Evolutionary conservation across 768 basidiomycete species (phyloP).

Genomic region (Tricholoma flavovirens): DNA sequence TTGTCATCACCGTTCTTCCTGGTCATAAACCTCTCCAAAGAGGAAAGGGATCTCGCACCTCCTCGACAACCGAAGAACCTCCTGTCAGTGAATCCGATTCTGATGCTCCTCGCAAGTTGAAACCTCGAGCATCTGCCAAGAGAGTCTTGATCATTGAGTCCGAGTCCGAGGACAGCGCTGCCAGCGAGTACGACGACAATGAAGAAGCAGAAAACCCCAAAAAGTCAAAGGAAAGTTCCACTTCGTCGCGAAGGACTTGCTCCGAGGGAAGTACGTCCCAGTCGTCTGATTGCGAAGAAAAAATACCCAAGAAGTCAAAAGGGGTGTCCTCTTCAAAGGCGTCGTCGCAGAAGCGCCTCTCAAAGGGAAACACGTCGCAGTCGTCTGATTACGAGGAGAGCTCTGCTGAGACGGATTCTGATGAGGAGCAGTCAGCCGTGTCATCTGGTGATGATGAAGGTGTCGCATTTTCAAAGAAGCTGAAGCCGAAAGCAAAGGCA

Average conservation of each 20-base stretch:
- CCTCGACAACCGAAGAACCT: slow-evolving; percentile 30
- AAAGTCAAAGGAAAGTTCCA: slow-evolving; percentile 18
- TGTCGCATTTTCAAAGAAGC: slow-evolving; percentile 10
- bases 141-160: slow-evolving; percentile 48
- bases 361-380: slow-evolving; percentile 19
- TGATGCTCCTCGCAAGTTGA: slow-evolving; percentile 30
- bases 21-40: slow-evolving; percentile 13
- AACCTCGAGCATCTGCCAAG: slow-evolving; percentile 34
- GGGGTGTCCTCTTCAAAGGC: slow-evolving; percentile 15
- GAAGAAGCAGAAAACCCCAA: slow-evolving; percentile 26
- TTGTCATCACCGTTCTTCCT: slow-evolving; percentile 40
- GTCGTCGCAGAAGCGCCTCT: slow-evolving; percentile 16
- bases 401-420: slow-evolving; percentile 27
- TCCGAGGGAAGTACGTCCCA: slow-evolving; percentile 19
- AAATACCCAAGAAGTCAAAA: slow-evolving; percentile 20
- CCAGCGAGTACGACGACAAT: slow-evolving; percentile 53
- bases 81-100: slow-evolving; percentile 34
- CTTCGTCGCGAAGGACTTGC: slow-evolving; percentile 14
- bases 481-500: slow-evolving; percentile 25
- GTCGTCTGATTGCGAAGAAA: slow-evolving; percentile 37
- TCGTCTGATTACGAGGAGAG: slow-evolving; percentile 40
- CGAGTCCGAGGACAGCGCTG: slow-evolving; percentile 40
- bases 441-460: slow-evolving; percentile 33
- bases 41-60: slow-evolving; percentile 19
- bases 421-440: slow-evolving; percentile 26